A percentile compares a stretch with the other conserved stretches of the same genome.
phyloP scores from a whole-genome alignment of 768 basidiomycete species.

The Suillus spraguei region DNA sequence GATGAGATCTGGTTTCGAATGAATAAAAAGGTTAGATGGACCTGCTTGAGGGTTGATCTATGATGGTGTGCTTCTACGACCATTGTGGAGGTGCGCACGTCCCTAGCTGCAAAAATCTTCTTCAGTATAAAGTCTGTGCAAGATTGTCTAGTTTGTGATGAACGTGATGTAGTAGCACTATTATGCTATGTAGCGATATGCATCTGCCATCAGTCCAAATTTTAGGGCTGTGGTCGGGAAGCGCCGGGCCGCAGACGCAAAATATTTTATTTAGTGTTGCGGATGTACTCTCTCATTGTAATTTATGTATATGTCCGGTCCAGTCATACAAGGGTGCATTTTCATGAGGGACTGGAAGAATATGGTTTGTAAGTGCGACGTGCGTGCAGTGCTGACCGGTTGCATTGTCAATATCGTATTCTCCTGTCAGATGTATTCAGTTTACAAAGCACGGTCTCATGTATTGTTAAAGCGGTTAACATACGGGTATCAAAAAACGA shows the following conservation, averaged over 20 bases:
- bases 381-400: no score
- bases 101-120: neutral
- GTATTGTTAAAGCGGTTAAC: neutral
- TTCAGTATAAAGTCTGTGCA: neutral
- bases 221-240: neutral
- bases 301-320: neutral
- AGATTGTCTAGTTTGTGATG: neutral
- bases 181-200: neutral
- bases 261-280: neutral
- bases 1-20: constrained; percentile 3
- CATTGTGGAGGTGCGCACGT: constrained; percentile 27
- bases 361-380: neutral
- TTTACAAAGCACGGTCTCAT: neutral
- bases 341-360: neutral
- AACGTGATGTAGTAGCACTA: neutral
- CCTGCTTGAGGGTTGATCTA: constrained; percentile 86
- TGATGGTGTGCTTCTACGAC: constrained; percentile 39
- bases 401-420: neutral
- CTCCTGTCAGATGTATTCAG: neutral
- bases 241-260: neutral
- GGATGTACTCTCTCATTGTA: neutral
- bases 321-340: neutral
- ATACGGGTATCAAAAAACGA: neutral
- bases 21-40: constrained; percentile 12
- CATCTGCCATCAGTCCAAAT: neutral